phyloP scores from a whole-genome alignment of 1,284 basidiomycete species.

The Puccinia novopanici region DNA sequence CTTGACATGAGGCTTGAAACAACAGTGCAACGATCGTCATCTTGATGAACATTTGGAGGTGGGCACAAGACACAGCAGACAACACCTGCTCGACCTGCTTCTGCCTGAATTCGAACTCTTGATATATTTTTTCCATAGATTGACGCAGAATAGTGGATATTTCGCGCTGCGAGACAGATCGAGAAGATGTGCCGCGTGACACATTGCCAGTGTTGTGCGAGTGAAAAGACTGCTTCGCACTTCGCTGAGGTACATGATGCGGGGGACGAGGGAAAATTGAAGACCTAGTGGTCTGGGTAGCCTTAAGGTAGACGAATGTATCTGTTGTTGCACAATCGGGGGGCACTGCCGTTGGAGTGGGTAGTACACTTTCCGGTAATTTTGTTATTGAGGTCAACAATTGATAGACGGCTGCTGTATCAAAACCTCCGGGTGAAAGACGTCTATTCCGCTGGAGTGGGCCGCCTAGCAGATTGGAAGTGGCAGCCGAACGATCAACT shows the following conservation, averaged over 20 bases:
- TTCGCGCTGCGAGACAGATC: neutral
- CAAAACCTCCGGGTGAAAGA: conserved; percentile 14
- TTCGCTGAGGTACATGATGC: neutral
- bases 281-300: conserved; percentile 32
- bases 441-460: conserved; percentile 18
- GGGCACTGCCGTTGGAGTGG: neutral
- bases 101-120: conserved; percentile 27
- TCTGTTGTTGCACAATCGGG: conserved; percentile 31
- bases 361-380: neutral
- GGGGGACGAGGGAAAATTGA: conserved; percentile 19
- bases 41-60: conserved; percentile 32
- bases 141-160: conserved; percentile 24
- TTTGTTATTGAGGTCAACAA: conserved; percentile 30
- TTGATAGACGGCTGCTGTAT: conserved; percentile 18
- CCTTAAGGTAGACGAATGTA: conserved; percentile 26
- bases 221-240: neutral
- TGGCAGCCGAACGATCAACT: conserved; percentile 60
- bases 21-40: conserved; percentile 22
- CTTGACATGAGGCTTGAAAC: conserved; percentile 37
- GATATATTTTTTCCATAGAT: conserved; percentile 29
- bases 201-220: neutral
- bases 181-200: neutral
- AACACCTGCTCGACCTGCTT: conserved; percentile 16
- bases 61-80: conserved; percentile 16
- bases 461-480: conserved; percentile 9